Conservation (phyloP, 306 rosid species). For the Sechiopsis laciniata region DNA sequence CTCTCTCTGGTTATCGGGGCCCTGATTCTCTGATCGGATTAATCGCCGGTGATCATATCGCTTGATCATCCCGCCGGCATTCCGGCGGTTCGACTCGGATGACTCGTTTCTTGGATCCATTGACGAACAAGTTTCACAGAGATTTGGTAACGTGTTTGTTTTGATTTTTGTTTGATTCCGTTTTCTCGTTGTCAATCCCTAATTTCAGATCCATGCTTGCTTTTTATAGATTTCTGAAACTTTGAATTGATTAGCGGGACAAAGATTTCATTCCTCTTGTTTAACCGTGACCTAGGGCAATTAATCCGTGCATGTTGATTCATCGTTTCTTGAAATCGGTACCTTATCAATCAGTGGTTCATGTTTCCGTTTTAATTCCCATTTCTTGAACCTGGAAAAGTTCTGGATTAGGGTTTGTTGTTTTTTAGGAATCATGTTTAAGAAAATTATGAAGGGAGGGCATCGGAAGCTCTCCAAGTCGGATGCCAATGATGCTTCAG, state of each 20-base stretch:
- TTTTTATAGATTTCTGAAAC: conserved; percentile 27
- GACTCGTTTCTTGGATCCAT: conserved; percentile 38
- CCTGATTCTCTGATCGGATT: conserved; percentile 26
- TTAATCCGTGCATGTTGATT: conserved; percentile 29
- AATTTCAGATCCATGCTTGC: conserved; percentile 41
- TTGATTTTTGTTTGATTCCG: conserved; percentile 1
- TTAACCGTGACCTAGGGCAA: conserved; percentile 27
- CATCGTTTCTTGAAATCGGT: conserved; percentile 18
- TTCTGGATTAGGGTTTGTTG: conserved; percentile 53
- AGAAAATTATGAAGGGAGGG: conserved; percentile 82
- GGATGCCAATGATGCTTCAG: conserved; percentile 50
- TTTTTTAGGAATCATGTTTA: conserved; percentile 49
- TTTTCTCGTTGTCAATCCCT: conserved; percentile 13
- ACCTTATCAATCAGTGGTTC: conserved; percentile 25
- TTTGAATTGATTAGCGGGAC: conserved; percentile 20
- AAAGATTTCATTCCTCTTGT: conserved; percentile 26
- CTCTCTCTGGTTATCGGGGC: conserved; percentile 26
- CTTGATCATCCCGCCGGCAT: conserved; percentile 37
- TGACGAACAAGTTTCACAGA: conserved; percentile 16
- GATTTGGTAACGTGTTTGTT: conserved; percentile 25
- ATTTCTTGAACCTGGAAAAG: conserved; percentile 22
- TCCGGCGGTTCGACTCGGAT: conserved; percentile 47
- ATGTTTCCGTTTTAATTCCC: conserved; percentile 27
- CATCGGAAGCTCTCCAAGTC: conserved; percentile 81
- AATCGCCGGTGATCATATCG: conserved; percentile 54